Conservation (phyloP, 108 stramenopile genomes). For the Fistulifera pelliculosa region DNA sequence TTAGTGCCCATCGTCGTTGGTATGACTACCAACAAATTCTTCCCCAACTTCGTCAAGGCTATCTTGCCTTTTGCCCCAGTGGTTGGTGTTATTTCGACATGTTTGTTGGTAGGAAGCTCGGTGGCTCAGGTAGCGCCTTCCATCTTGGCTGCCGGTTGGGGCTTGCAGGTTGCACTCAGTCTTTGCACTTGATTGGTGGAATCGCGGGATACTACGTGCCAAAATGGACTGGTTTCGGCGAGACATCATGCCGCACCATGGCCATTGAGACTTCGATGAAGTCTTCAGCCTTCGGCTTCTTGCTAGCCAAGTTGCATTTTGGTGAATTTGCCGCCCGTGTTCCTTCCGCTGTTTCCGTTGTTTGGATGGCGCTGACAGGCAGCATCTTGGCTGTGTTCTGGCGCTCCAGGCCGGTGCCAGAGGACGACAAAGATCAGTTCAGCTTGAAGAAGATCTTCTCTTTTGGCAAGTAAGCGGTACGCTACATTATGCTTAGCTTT, state of each 20-base stretch:
- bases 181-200: slow-evolving; percentile 93
- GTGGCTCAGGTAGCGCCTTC: slow-evolving; percentile 89
- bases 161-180: slow-evolving; percentile 82
- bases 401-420: slow-evolving; percentile 91
- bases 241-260: slow-evolving; percentile 92
- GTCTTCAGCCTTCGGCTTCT: slow-evolving; percentile 94
- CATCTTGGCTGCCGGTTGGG: slow-evolving; percentile 73
- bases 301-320: slow-evolving; percentile 96
- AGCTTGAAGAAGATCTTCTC: not conserved
- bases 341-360: slow-evolving; percentile 93
- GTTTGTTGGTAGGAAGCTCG: slow-evolving; percentile 91
- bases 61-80: slow-evolving; percentile 92
- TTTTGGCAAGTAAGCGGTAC: slow-evolving; percentile 3
- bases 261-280: slow-evolving; percentile 98
- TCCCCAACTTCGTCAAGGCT: slow-evolving; percentile 81
- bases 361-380: slow-evolving; percentile 97
- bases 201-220: slow-evolving; percentile 86
- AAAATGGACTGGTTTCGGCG: slow-evolving; percentile 74
- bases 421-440: slow-evolving; percentile 14
- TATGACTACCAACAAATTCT: slow-evolving; percentile 90
- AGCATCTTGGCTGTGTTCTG: slow-evolving; percentile 88
- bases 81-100: slow-evolving; percentile 91
- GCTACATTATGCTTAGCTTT: slow-evolving; percentile 19
- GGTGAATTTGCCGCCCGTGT: slow-evolving; percentile 89
- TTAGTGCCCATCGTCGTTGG: slow-evolving; percentile 93